Conservation (phyloP, 2,329 filamentous ascomycete species). For the Gyromitra esculenta region DNA sequence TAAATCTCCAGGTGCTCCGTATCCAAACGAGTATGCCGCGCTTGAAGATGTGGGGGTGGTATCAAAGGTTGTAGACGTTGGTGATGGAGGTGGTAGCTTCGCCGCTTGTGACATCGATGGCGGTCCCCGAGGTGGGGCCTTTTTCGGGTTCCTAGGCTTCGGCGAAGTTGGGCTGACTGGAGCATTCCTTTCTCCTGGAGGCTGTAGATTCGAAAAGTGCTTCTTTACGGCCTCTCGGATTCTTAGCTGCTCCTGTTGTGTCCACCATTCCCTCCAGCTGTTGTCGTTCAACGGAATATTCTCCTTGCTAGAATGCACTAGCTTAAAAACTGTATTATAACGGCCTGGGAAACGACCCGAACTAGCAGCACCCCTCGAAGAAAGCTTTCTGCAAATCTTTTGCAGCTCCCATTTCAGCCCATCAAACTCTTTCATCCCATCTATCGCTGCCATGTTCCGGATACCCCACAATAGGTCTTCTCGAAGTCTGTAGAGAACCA, state of each 20-base stretch:
- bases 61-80: constrained; percentile 30
- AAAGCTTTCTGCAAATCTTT: constrained; percentile 54
- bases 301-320: constrained; percentile 55
- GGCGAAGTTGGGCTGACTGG: constrained; percentile 38
- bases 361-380: constrained; percentile 11
- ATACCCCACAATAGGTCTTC: constrained; percentile 57
- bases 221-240: constrained; percentile 57
- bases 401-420: constrained; percentile 53
- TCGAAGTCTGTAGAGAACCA: constrained; percentile 57
- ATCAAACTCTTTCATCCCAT: constrained; percentile 56
- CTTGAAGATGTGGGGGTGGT: constrained; percentile 41
- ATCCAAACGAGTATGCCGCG: constrained; percentile 49
- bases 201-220: constrained; percentile 54
- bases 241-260: constrained; percentile 56
- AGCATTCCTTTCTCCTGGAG: constrained; percentile 40
- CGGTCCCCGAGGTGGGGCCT: constrained; percentile 22
- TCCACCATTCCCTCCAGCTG: constrained; percentile 58
- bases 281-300: constrained; percentile 57
- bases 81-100: constrained; percentile 40
- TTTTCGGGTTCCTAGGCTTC: constrained; percentile 32
- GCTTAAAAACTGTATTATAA: constrained; percentile 44
- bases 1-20: constrained; percentile 56
- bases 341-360: constrained; percentile 30
- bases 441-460: constrained; percentile 56
- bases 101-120: constrained; percentile 45